Evolutionary conservation across 2,329 filamentous ascomycete genomes (phyloP).

Genomic region (Canariomyces notabilis): DNA sequence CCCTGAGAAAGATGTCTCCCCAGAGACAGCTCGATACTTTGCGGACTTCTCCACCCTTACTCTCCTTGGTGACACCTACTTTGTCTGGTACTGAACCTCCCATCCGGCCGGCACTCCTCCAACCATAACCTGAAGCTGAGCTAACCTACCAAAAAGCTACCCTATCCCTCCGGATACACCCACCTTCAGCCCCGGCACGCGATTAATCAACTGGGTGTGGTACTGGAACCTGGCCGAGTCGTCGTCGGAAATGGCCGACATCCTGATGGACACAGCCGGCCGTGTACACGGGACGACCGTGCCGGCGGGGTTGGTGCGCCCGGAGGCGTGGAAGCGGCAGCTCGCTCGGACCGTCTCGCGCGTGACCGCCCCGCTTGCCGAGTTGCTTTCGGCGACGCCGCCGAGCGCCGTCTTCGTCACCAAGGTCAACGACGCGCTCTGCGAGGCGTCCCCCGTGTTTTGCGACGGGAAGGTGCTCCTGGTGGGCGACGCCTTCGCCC

Average conservation of each 20-base stretch:
- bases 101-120: too few relatives aligned
- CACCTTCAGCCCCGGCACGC: constrained; percentile 33
- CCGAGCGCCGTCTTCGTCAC: constrained; percentile 42
- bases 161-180: constrained; percentile 40
- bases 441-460: constrained; percentile 32
- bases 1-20: constrained; percentile 20
- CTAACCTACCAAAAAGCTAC: constrained; percentile 29
- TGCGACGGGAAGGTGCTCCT: constrained; percentile 38
- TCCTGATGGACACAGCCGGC: constrained; percentile 41
- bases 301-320: constrained; percentile 36
- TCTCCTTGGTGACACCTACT: constrained; percentile 19
- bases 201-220: constrained; percentile 44
- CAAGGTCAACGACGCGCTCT: constrained; percentile 39
- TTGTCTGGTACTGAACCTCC: constrained; percentile 27
- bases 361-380: constrained; percentile 37
- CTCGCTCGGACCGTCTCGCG: constrained; percentile 6
- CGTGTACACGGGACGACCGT: constrained; percentile 38
- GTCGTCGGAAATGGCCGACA: constrained; percentile 34
- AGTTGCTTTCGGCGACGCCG: constrained; percentile 37
- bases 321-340: constrained; percentile 34
- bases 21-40: constrained; percentile 21
- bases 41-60: constrained; percentile 10
- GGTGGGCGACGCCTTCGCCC: constrained; percentile 42
- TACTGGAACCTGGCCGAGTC: constrained; percentile 40
- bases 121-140: too few relatives aligned